These are phyloP conservation scores for Ganoderma multipileum DNA, from an alignment of 1,284 basidiomycete genomes.

Conservation along the genomic window DNA sequence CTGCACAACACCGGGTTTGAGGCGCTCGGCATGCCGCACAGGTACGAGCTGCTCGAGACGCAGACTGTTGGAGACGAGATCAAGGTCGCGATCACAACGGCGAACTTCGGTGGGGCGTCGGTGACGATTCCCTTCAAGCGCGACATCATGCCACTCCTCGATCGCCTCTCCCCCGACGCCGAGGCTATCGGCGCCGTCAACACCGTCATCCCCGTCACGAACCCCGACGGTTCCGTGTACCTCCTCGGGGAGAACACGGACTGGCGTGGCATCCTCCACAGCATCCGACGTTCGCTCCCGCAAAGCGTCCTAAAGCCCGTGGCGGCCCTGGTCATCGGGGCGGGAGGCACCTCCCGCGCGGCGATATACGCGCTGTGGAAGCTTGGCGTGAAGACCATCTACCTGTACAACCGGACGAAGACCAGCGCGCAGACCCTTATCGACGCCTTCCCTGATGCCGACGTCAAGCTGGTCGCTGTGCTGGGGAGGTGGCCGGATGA, in stretches of 20 bases:
- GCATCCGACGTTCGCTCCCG: constrained; percentile 52
- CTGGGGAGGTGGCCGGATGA: constrained; percentile 60
- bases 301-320: constrained; percentile 44
- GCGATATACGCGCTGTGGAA: constrained; percentile 88
- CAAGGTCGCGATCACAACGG: constrained; percentile 64
- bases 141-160: constrained; percentile 83
- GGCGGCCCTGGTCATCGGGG: constrained; percentile 85
- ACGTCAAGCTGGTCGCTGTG: constrained; percentile 65
- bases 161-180: constrained; percentile 81
- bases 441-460: constrained; percentile 70
- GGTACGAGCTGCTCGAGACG: constrained; percentile 84
- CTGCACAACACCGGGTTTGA: constrained; percentile 93
- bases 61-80: constrained; percentile 70
- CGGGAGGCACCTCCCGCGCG: constrained; percentile 91
- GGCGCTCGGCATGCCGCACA: constrained; percentile 83
- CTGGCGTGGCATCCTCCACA: constrained; percentile 84
- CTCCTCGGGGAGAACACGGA: constrained; percentile 94
- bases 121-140: constrained; percentile 96
- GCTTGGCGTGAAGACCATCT: constrained; percentile 74
- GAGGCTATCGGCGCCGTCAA: constrained; percentile 91
- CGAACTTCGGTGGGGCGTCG: constrained; percentile 92
- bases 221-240: constrained; percentile 52
- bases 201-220: constrained; percentile 74
- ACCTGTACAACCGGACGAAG: constrained; percentile 86
- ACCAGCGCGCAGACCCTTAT: constrained; percentile 77